Percentiles rank a stretch among this genome's conserved stretches.
phyloP scores from a whole-genome alignment of 1,284 basidiomycete species.

The Cutaneotrichosporon sp. region DNA sequence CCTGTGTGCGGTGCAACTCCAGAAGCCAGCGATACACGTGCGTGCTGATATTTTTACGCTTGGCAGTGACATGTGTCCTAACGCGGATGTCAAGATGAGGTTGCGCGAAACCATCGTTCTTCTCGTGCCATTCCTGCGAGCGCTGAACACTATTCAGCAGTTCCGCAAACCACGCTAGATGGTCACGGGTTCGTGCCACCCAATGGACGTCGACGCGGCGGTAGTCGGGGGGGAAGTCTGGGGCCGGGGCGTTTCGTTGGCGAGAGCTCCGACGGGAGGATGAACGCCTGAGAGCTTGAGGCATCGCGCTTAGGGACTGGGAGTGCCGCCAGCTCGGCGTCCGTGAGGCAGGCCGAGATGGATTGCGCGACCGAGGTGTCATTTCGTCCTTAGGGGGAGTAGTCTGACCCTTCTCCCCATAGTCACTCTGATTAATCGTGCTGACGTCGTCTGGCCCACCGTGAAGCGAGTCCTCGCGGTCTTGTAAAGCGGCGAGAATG shows the following conservation, averaged over 20 bases:
- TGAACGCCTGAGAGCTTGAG: constrained; percentile 3
- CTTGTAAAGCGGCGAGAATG: constrained; percentile 30
- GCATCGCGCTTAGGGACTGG: too few species aligned
- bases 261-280: not conserved
- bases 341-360: too few species aligned
- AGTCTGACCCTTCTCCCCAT: too few species aligned
- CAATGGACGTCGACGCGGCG: constrained; percentile 33
- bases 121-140: constrained; percentile 23
- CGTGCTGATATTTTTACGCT: constrained; percentile 23
- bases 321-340: too few species aligned
- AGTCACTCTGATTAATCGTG: too few species aligned
- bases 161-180: constrained; percentile 30
- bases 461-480: constrained; percentile 17
- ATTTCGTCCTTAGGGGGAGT: too few species aligned
- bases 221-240: constrained; percentile 19
- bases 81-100: constrained; percentile 29
- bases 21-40: constrained; percentile 33
- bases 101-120: constrained; percentile 7
- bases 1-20: constrained; percentile 26
- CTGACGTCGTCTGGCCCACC: constrained; percentile 18
- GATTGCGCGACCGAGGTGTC: too few species aligned
- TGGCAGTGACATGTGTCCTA: constrained; percentile 27
- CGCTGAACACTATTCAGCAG: constrained; percentile 26
- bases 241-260: constrained; percentile 6
- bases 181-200: constrained; percentile 27